phyloP scores from a whole-genome alignment of 2,329 filamentous ascomycete species.

The Alternaria brassicae region DNA sequence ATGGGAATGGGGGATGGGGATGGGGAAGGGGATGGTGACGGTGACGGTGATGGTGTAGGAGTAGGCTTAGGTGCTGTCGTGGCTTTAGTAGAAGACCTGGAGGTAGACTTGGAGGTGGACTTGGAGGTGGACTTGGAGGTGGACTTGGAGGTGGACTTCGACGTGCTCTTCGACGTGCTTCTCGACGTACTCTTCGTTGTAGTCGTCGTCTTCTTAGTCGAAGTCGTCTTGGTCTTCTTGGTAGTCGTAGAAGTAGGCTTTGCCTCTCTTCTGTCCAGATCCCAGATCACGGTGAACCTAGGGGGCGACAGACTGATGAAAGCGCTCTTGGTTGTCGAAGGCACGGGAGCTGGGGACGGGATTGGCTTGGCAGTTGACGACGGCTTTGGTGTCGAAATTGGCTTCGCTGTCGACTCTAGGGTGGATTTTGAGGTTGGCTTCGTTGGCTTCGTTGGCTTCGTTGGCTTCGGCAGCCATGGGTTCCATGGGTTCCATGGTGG shows the following conservation, averaged over 20 bases:
- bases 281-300: constrained; percentile 22
- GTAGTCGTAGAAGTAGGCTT: constrained; percentile 13
- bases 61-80: constrained; percentile 13
- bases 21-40: constrained; percentile 1
- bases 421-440: constrained; percentile 2
- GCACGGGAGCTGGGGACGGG: constrained; percentile 9
- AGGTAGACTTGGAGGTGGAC: constrained; percentile 6
- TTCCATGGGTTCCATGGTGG: constrained; percentile 16
- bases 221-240: background rate
- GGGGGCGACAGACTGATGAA: constrained; percentile 19
- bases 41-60: constrained; percentile 8
- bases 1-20: background rate
- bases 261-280: constrained; percentile 8
- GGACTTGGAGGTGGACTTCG: too few species aligned
- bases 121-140: constrained; percentile 11
- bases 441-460: constrained; percentile 19
- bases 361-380: constrained; percentile 7
- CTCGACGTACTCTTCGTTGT: too few species aligned
- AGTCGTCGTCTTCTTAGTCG: constrained; percentile 2
- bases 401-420: constrained; percentile 5
- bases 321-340: constrained; percentile 9
- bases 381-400: constrained; percentile 1
- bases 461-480: too few species aligned
- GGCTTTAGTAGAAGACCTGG: constrained; percentile 8
- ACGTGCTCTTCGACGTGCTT: constrained; percentile 9